Percentiles rank a stretch among this genome's conserved stretches.
Conservation (phyloP, 805 yeast genomes). For the Candida ipomoeae region DNA sequence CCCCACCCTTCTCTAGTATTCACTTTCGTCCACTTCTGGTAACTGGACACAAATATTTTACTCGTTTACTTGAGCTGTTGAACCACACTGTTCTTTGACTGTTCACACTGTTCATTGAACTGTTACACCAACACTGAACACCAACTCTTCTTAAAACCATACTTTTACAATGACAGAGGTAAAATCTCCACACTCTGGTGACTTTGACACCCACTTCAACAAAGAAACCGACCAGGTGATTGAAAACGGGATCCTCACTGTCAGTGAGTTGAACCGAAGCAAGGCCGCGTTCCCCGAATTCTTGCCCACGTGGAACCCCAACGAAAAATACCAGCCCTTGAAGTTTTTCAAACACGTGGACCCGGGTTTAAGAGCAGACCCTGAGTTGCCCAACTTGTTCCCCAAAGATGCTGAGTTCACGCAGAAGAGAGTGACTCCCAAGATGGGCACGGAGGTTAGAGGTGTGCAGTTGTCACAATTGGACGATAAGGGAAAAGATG, state of each 20-base stretch:
- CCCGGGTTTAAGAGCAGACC: constrained; percentile 66
- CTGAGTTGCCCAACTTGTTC: constrained; percentile 48
- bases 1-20: background rate
- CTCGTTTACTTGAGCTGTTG: background rate
- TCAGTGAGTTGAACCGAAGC: constrained; percentile 27
- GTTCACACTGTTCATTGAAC: background rate
- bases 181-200: constrained; percentile 20
- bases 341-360: constrained; percentile 55
- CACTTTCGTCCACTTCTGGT: background rate
- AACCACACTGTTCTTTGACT: background rate
- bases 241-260: constrained; percentile 45
- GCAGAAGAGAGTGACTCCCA: constrained; percentile 54
- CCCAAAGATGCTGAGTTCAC: constrained; percentile 28
- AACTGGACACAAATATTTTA: background rate
- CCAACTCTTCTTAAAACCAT: no score
- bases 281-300: constrained; percentile 47
- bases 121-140: no score
- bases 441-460: constrained; percentile 60
- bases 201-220: constrained; percentile 47
- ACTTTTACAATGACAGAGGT: constrained; percentile 7
- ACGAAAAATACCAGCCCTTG: constrained; percentile 47
- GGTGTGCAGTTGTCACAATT: constrained; percentile 59
- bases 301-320: constrained; percentile 68
- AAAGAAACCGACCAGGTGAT: constrained; percentile 42
- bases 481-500: constrained; percentile 55